These are phyloP conservation scores for Simmondsia chinensis DNA, from an alignment of 148 eudicot genomes.

Conservation along the genomic window DNA sequence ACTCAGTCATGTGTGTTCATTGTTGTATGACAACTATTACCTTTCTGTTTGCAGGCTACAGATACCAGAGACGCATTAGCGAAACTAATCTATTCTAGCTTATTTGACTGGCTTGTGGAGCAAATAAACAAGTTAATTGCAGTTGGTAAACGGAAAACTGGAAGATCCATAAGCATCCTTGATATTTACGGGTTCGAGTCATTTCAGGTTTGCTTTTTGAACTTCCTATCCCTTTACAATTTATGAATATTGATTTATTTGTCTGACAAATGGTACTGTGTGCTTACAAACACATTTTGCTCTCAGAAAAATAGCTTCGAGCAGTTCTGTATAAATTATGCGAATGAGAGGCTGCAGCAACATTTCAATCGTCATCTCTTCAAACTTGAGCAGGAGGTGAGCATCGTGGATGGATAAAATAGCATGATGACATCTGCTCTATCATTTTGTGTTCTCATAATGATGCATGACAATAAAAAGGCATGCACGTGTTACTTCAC, in stretches of 20 bases:
- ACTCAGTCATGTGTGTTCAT: background rate
- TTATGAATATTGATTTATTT: no score
- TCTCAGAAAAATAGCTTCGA: constrained; percentile 91
- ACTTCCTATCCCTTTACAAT: background rate
- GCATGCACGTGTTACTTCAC: no score
- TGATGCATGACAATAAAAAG: no score
- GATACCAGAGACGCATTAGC: constrained; percentile 90
- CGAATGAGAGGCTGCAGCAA: constrained; percentile 96
- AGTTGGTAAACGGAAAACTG: constrained; percentile 46
- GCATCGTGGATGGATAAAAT: constrained; percentile 14
- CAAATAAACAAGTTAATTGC: constrained; percentile 62
- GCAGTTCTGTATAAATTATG: constrained; percentile 92
- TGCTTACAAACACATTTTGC: constrained; percentile 7
- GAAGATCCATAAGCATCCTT: constrained; percentile 84
- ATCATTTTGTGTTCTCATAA: no score
- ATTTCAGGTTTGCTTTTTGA: constrained; percentile 48
- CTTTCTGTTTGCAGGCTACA: constrained; percentile 46
- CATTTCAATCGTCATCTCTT: constrained; percentile 93
- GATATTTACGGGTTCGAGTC: constrained; percentile 99
- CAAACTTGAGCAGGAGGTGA: constrained; percentile 88
- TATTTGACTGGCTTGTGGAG: constrained; percentile 88
- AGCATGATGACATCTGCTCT: background rate
- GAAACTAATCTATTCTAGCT: constrained; percentile 70
- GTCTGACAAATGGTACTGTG: no score
- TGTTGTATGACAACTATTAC: background rate